A percentile compares a stretch with the other conserved stretches of the same genome.
phyloP scores from a whole-genome alignment of 2,329 filamentous ascomycete species.

The Penicillium italicum region DNA sequence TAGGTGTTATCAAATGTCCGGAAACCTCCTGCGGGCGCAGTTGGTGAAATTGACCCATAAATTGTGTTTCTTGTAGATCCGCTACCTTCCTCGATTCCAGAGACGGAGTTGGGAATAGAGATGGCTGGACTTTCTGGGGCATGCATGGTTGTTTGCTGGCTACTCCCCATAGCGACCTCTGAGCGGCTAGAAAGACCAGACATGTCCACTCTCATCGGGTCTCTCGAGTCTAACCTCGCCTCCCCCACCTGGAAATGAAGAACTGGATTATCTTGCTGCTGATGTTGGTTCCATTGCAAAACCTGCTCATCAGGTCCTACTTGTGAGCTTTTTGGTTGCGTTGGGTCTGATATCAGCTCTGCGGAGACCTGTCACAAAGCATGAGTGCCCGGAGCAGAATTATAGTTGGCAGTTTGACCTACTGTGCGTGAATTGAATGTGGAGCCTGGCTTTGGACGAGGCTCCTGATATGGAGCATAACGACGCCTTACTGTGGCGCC shows the following conservation, averaged over 20 bases:
- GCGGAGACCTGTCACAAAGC: not conserved
- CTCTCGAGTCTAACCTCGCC: not conserved
- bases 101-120: not conserved
- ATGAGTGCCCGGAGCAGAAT: not conserved
- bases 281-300: not conserved
- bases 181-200: not conserved
- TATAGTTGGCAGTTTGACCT: not conserved
- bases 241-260: not conserved
- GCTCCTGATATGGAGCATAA: conserved; percentile 39
- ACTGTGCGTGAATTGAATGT: conserved; percentile 3
- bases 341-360: conserved; percentile 1
- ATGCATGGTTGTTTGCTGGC: not conserved
- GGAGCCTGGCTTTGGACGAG: conserved; percentile 8
- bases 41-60: conserved; percentile 11
- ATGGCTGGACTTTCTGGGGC: not conserved
- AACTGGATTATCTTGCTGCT: not conserved
- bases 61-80: conserved; percentile 1
- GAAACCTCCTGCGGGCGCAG: not conserved
- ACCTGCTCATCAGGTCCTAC: not conserved
- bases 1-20: conserved; percentile 1
- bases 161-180: not conserved
- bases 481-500: conserved; percentile 40
- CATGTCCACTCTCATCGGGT: not conserved
- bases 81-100: not conserved
- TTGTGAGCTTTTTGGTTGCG: not conserved